Evolutionary conservation across 768 basidiomycete genomes (phyloP).

Genomic region (Nevesoporus exiguus): DNA sequence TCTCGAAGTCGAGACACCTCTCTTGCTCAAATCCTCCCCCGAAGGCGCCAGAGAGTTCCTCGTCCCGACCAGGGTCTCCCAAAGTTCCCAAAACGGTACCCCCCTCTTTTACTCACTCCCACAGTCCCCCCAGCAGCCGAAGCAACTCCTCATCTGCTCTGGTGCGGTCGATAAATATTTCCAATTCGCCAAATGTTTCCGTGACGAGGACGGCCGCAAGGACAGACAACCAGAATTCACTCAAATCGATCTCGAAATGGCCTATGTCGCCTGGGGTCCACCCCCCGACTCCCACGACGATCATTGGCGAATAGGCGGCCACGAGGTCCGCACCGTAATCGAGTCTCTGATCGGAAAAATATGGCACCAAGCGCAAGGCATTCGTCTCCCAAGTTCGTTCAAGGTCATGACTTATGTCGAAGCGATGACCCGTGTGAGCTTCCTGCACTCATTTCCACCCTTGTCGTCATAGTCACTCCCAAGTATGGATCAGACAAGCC

Average conservation of each 20-base stretch:
- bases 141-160: conserved; percentile 88
- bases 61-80: conserved; percentile 65
- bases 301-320: conserved; percentile 82
- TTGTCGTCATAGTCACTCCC: conserved; percentile 17
- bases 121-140: conserved; percentile 95
- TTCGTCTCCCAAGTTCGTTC: conserved; percentile 61
- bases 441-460: conserved; percentile 4
- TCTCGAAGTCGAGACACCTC: conserved; percentile 89
- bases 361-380: conserved; percentile 68
- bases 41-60: conserved; percentile 95
- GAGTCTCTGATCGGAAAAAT: conserved; percentile 71
- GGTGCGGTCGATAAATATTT: conserved; percentile 89
- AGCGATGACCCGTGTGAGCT: conserved; percentile 82
- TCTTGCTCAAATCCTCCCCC: conserved; percentile 86
- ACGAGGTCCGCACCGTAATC: conserved; percentile 74
- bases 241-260: conserved; percentile 96
- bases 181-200: conserved; percentile 91
- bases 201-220: conserved; percentile 92
- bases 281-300: conserved; percentile 22
- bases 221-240: conserved; percentile 98
- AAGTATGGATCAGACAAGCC: conserved; percentile 96
- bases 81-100: conserved; percentile 16
- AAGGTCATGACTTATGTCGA: conserved; percentile 84
- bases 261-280: conserved; percentile 81
- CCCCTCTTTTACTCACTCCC: conserved; percentile 82